A percentile compares a stretch with the other conserved stretches of the same genome.
These are phyloP conservation scores for Boletus vinaceobasis DNA, from an alignment of 768 basidiomycete genomes.

Conservation along the genomic window DNA sequence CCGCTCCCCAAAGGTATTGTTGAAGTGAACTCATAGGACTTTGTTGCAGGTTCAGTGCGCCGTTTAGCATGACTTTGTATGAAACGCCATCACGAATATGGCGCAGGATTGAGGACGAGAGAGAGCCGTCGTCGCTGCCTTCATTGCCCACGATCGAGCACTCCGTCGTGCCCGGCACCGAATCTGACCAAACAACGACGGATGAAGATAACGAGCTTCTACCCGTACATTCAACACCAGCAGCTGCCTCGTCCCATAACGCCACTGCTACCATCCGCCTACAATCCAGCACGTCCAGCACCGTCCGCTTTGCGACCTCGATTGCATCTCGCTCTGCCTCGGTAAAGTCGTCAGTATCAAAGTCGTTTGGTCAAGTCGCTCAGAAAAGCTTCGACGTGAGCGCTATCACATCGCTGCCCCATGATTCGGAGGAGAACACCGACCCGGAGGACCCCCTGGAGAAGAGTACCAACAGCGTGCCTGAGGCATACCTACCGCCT, in stretches of 20 bases:
- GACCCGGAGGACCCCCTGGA: constrained; percentile 37
- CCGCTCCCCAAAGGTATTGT: not conserved
- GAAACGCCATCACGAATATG: constrained; percentile 86
- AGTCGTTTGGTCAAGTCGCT: constrained; percentile 30
- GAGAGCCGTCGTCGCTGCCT: constrained; percentile 79
- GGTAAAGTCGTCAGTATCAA: constrained; percentile 34
- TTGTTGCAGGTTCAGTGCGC: not conserved
- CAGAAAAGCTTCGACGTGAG: constrained; percentile 59
- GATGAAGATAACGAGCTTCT: constrained; percentile 43
- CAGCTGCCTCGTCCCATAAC: constrained; percentile 45
- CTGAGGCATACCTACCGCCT: constrained; percentile 51
- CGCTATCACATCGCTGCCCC: constrained; percentile 52
- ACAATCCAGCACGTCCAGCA: constrained; percentile 49
- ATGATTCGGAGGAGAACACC: constrained; percentile 32
- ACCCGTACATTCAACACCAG: constrained; percentile 69
- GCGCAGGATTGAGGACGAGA: constrained; percentile 76
- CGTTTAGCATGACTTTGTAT: constrained; percentile 43
- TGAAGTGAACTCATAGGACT: not conserved
- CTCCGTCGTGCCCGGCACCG: constrained; percentile 42
- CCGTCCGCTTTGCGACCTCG: constrained; percentile 50
- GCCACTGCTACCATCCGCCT: constrained; percentile 50
- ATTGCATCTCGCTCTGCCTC: constrained; percentile 43
- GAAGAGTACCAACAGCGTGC: constrained; percentile 49
- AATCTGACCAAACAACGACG: constrained; percentile 35
- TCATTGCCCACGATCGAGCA: constrained; percentile 72